Evolutionary conservation across 208 protist species (phyloP), one percentile per base, ranked within the genome.

Genomic region (Trypanosoma avium): DNA sequence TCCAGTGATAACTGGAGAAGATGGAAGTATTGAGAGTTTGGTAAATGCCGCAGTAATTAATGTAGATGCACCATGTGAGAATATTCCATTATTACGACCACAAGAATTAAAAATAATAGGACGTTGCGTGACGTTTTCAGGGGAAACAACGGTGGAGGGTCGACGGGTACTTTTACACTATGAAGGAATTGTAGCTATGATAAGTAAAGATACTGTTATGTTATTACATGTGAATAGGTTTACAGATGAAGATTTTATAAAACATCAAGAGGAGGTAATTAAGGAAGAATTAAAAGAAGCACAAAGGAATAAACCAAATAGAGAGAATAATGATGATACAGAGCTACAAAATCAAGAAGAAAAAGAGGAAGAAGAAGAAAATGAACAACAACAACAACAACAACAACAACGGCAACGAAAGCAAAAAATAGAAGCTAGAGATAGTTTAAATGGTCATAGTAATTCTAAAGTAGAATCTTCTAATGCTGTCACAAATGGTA

Each of bases 31-130:
- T 33, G 73, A 83, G 45, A 73, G 80, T 4, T 22, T 84, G 0
- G 54, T 86, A 2, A 50, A 47, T 9, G 68, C 46, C 8, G 56
- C 59, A 0, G 67, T 88, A 17, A 88, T 92, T 36, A 78, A 87
- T 57, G 35, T 53, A 0, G 64, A 90, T 52, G 71, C 64, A 24
- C 75, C 81, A 0, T 86, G 90, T 29, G 74, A 82, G 48, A 70
- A 90, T 43, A 35, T 95, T 30, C 88, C 88, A 15, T 3, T 46
- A 12, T 65, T 92, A 32, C 29, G 61, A 0, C 73, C 77, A 35
- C 82, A 80, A 2, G 85, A 95, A 70, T 64, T 95, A 45, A 88
- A 88, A 57, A 74, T 95, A 49, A 92, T 95, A 35, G 88, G 88
- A 0, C 82, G 85, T 22, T 84, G 77, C 48, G 83, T 95, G 27